Base-by-base conservation (phyloP, 139 green algal genomes). In the Tetraselmis striata region DNA sequence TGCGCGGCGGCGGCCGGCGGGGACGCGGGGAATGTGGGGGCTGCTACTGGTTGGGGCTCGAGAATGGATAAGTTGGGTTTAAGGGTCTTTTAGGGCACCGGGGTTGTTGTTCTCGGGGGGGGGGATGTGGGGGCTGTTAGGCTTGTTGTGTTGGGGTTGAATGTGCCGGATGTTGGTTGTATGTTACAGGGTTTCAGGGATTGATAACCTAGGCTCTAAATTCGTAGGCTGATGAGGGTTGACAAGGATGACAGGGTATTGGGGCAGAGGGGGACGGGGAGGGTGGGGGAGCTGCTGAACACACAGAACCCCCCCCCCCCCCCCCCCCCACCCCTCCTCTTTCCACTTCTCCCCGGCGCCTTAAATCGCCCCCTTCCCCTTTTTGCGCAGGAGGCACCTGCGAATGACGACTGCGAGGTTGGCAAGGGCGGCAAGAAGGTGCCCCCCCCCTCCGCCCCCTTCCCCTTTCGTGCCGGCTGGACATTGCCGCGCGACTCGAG, bases 321-420 rank as follows among this genome's bases (percentile, higher is more conserved):
- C n/a, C n/a, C n/a, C n/a, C n/a, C n/a, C n/a, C n/a, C n/a, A n/a
- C n/a, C n/a, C n/a, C n/a, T n/a, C n/a, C n/a, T n/a, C n/a, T n/a
- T n/a, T n/a, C n/a, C n/a, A n/a, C n/a, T 79, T 0, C 11, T 30
- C 29, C 30, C 26, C 74, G 25, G 59, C 23, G 23, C 30, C 11
- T 29, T 24, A 18, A 28, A 11, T 1, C 1, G 22, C 22, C 11
- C n/a, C 0, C 1, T 80, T 75, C 45, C n/a, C 11, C 79, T 80
- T 80, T 59, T 76, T 77, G 81, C 11, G 2, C 25, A 76, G 5
- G 75, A 77, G 22, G 22, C 32, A 58, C 0, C 78, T 77, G 79
- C 45, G 31, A 84, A 59, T 32, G 90, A 92, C 77, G 90, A 93
- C 80, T 96, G 89, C 77, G 87, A 92, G 77, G 77, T 93, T 27